These are phyloP conservation scores for Scalesia atractyloides DNA, from an alignment of 129 eudicot genomes.

Conservation along the genomic window DNA sequence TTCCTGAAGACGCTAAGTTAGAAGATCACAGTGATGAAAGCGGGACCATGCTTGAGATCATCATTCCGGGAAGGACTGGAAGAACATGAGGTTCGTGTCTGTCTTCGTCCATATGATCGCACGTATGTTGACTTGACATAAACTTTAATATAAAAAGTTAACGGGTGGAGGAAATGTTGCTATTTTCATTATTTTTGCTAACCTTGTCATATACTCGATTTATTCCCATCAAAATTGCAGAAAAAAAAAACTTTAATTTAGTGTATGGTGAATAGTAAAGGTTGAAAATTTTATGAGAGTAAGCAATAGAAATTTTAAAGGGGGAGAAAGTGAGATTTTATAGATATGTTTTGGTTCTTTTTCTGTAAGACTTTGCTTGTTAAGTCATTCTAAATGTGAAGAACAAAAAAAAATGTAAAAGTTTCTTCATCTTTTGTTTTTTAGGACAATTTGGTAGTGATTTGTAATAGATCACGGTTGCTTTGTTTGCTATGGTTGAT, in stretches of 20 bases:
- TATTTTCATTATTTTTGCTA: conserved; percentile 35
- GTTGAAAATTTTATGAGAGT: conserved; percentile 26
- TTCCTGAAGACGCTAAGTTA: conserved; percentile 81
- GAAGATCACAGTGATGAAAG: conserved; percentile 74
- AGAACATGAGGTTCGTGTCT: conserved; percentile 82
- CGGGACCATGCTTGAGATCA: conserved; percentile 80
- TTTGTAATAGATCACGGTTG: conserved; percentile 43
- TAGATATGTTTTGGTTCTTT: conserved; percentile 27
- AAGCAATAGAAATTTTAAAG: conserved; percentile 29
- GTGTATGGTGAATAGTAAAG: conserved; percentile 28
- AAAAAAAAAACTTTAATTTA: conserved; percentile 3
- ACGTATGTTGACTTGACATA: conserved; percentile 64
- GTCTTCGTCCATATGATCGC: conserved; percentile 71
- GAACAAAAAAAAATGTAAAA: too few relatives aligned
- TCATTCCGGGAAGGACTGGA: conserved; percentile 74
- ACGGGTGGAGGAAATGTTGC: conserved; percentile 19
- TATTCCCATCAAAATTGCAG: conserved; percentile 24
- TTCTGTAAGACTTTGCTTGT: conserved; percentile 17
- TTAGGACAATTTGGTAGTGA: conserved; percentile 39
- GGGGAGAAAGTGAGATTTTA: conserved; percentile 27
- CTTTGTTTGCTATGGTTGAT: conserved; percentile 36
- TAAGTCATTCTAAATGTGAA: conserved; percentile 21
- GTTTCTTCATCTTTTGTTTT: conserved; percentile 23
- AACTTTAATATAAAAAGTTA: conserved; percentile 42
- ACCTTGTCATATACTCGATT: conserved; percentile 31